Conservation (phyloP, 345 rosid species). For the Eucalyptus sideroxylon region DNA sequence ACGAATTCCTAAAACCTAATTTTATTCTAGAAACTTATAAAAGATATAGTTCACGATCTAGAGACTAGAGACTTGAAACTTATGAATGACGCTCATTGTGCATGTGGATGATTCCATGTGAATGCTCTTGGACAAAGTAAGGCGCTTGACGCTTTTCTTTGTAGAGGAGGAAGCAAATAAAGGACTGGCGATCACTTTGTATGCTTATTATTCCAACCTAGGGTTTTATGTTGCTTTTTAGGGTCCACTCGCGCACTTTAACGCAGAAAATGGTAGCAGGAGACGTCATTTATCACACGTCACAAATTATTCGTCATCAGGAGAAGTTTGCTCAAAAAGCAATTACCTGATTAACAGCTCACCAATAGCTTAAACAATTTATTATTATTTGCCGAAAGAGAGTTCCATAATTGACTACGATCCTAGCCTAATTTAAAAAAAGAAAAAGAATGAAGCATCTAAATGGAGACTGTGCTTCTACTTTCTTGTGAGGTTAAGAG, state of each 20-base stretch:
- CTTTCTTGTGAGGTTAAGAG: background rate
- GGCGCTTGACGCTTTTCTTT: background rate
- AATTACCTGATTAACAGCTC: background rate
- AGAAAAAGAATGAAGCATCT: background rate
- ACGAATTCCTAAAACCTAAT: background rate
- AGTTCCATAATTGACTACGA: background rate
- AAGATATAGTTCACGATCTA: background rate
- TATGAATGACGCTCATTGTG: background rate
- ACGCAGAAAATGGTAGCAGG: background rate
- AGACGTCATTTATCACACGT: background rate
- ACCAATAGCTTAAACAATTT: background rate
- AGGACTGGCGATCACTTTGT: background rate
- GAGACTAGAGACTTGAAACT: background rate
- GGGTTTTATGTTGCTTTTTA: background rate
- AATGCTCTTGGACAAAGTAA: background rate
- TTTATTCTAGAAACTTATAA: background rate
- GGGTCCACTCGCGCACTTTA: background rate
- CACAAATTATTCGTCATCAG: background rate
- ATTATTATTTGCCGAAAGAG: background rate
- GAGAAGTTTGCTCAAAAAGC: background rate
- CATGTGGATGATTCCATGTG: background rate
- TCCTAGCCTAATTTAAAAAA: background rate
- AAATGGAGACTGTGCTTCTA: background rate
- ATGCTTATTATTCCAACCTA: background rate
- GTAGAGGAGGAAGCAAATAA: background rate